These are phyloP conservation scores for Noccaea bulbosa DNA, from an alignment of 345 rosid genomes.

Conservation along the genomic window DNA sequence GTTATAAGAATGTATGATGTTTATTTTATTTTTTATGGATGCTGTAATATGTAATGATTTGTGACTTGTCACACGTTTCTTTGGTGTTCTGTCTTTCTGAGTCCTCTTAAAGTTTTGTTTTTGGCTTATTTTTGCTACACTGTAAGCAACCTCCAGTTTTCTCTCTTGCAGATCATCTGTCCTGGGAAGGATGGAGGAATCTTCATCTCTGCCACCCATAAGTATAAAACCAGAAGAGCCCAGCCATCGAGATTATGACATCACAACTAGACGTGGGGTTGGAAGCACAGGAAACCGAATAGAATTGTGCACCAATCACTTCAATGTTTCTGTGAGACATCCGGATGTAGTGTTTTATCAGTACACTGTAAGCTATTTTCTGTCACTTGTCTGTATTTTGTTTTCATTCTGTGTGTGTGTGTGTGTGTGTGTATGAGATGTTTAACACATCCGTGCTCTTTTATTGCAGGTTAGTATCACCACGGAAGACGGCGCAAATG, in stretches of 20 bases:
- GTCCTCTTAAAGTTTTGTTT: not conserved
- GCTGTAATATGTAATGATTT: slow-evolving; percentile 1
- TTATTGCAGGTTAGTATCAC: slow-evolving; percentile 65
- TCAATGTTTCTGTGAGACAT: slow-evolving; percentile 55
- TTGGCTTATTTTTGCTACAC: slow-evolving; percentile 12
- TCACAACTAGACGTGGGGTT: slow-evolving; percentile 55
- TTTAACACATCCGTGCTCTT: not conserved
- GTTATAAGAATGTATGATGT: not conserved
- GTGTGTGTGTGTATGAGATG: slow-evolving; percentile 21
- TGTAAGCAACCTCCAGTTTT: not conserved
- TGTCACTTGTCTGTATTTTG: slow-evolving; percentile 21
- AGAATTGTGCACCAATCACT: slow-evolving; percentile 71
- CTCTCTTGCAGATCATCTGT: slow-evolving; percentile 25
- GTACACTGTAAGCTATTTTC: slow-evolving; percentile 62
- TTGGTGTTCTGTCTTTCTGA: not conserved
- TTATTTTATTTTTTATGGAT: not conserved
- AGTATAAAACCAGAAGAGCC: slow-evolving; percentile 41
- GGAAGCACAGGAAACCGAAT: slow-evolving; percentile 59
- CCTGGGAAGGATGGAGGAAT: slow-evolving; percentile 52
- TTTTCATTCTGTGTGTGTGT: not conserved
- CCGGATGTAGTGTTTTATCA: slow-evolving; percentile 76
- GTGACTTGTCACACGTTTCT: slow-evolving; percentile 1
- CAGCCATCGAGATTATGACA: slow-evolving; percentile 49
- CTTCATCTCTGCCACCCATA: slow-evolving; percentile 46
- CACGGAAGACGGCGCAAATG: slow-evolving; percentile 56